Evolutionary conservation across 331 rosid species (phyloP).

Genomic region (Stylosanthes scabra): DNA sequence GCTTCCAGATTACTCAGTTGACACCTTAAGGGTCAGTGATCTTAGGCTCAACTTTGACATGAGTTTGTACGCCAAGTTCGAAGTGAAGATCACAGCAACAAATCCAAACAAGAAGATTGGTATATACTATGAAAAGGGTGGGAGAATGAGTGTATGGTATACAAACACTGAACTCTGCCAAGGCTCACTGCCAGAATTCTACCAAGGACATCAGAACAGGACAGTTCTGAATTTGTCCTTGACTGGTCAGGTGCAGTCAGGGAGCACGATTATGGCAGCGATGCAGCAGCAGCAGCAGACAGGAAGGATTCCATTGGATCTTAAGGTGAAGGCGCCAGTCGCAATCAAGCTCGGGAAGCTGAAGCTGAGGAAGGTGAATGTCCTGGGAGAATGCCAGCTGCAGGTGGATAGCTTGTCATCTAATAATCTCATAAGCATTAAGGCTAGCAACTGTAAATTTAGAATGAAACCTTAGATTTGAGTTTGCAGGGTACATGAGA

Average conservation of each 20-base stretch:
- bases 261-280: conserved; percentile 65
- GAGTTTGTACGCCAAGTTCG: conserved; percentile 74
- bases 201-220: conserved; percentile 87
- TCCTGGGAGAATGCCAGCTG: conserved; percentile 69
- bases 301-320: conserved; percentile 77
- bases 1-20: conserved; percentile 78
- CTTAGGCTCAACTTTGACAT: conserved; percentile 70
- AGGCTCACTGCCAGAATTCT: conserved; percentile 75
- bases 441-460: conserved; percentile 77
- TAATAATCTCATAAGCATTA: conserved; percentile 70
- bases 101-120: conserved; percentile 90
- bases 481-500: background rate
- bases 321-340: conserved; percentile 70
- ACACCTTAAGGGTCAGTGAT: conserved; percentile 63
- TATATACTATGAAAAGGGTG: conserved; percentile 75
- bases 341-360: conserved; percentile 71
- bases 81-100: conserved; percentile 73
- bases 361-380: conserved; percentile 80
- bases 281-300: conserved; percentile 82
- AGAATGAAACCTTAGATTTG: conserved; percentile 54
- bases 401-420: conserved; percentile 76
- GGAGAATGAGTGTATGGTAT: conserved; percentile 78
- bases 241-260: conserved; percentile 74
- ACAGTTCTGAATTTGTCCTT: conserved; percentile 70
- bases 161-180: conserved; percentile 68